A percentile compares a stretch with the other conserved stretches of the same genome.
Conservation (phyloP, 768 basidiomycete genomes). For the Cyclocybe cylindracea region DNA sequence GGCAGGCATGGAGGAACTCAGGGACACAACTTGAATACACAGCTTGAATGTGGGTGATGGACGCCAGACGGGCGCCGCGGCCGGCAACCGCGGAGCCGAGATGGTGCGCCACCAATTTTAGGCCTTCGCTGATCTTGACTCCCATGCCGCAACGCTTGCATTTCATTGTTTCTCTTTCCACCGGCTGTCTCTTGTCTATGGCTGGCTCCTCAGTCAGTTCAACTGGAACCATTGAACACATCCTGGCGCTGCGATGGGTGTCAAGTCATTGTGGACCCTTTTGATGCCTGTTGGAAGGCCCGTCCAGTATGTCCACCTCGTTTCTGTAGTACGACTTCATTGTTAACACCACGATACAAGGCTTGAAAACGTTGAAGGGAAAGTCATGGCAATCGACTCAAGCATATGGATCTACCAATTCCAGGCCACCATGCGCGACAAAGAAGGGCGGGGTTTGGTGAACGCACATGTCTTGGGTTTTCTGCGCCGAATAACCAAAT, state of each 20-base stretch:
- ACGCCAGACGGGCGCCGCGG: too few relatives aligned
- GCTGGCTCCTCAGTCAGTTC: background rate
- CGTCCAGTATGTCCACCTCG: constrained; percentile 63
- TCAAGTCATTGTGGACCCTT: constrained; percentile 94
- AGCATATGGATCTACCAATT: constrained; percentile 99
- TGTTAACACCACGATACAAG: constrained; percentile 36
- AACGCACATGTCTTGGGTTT: constrained; percentile 96
- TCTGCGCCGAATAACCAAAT: constrained; percentile 86
- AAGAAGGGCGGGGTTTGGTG: constrained; percentile 85
- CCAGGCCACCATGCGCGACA: constrained; percentile 98
- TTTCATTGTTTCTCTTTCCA: background rate
- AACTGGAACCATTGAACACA: background rate
- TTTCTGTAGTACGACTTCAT: background rate
- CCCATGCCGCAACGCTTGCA: background rate
- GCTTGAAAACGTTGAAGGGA: constrained; percentile 94
- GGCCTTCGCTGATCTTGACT: background rate
- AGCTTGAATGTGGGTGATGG: too few relatives aligned
- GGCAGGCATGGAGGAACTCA: too few relatives aligned
- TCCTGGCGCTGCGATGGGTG: constrained; percentile 67
- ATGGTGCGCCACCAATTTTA: too few relatives aligned
- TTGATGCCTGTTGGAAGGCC: constrained; percentile 93
- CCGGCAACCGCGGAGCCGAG: too few relatives aligned
- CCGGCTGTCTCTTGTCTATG: constrained; percentile 2
- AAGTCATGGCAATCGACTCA: constrained; percentile 94
- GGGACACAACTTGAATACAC: too few relatives aligned